Base-by-base conservation (phyloP, 768 basidiomycete genomes). In the Leucosporidium scottii region DNA sequence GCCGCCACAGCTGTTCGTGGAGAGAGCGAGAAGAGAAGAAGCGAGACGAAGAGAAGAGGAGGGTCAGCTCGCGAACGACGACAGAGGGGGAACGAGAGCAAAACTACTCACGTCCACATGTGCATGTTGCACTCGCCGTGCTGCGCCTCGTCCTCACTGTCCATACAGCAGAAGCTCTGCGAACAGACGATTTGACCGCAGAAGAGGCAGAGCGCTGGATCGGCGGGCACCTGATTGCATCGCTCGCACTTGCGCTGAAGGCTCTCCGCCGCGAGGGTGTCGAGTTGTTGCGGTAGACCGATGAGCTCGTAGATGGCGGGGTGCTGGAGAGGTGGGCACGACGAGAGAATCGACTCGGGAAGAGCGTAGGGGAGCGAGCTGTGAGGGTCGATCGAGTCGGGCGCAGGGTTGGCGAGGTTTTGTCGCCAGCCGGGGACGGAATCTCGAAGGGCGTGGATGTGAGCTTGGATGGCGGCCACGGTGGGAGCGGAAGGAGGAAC, bases 71-170 rank as follows among this genome's bases (percentile, higher is more conserved):
- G 25, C 13, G n/a, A 27, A 1, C 30, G 20, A 15, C 59, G 21
- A 10, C 39, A 62, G 25, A 55, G 61, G 31, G 48, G 36, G 20
- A 9, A 39, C 39, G 61, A 60, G 36, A 54, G 65, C 28, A 8
- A 36, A 27, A 28, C 63, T 10, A 86, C 92, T 76, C 76, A 96
- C 94, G 90, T 88, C 83, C 92, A 83, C 60, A 88, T 90, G 76
- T 98, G 96, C 82, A 89, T 85, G 77, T 97, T 99, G 77, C 93
- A 97, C 76, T 99, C 94, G 34, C 94, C 96, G 30, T 87, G 81
- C 50, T 81, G 80, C 23, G 79, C 78, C 28, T 86, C 85, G 34
- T 85, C 66, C 63, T 69, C 75, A 48, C 56, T 74, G 70, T 92
- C 91, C 71, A 82, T 81, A 77, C 96, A 99, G 75, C 96, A 99